Evolutionary conservation across 75 land plant species (phyloP), one percentile per base, ranked within the genome.

Genomic region (Picea sitchensis): DNA sequence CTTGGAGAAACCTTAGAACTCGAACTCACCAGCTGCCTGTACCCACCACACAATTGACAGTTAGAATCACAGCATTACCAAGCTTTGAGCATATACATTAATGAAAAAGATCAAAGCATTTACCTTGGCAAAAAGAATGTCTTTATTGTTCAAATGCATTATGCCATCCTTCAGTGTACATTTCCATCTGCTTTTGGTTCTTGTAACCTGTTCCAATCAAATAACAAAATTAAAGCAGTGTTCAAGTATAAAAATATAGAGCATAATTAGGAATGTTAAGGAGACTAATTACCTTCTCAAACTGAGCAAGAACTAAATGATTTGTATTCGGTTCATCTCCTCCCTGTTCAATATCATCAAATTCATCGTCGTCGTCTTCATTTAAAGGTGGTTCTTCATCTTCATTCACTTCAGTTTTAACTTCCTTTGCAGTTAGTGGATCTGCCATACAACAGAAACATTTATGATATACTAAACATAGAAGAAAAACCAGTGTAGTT

Each of bases 151-250:
- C 60, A 98, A 81, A 79, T 90, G 96, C 96, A 98, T 95, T 57
- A 98, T 93, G 17, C 99, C 99, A 87, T 95, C 98, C 83, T 98
- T 98, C 47, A 98, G 83, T 4, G 93, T 89, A 81, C 99, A 98
- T 79, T 98, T 98, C 99, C 99, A 98, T 82, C 87, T 91, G 86
- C 91, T 96, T 83, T 98, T 97, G 23, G 98, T 91, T 51, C 98
- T 84, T 31, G 98, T 95, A 57, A 97, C 99, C 99, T 97, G 79
- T 32, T 78, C 11, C 31, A 41, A 71, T 71, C 41, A 9, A 71
- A 71, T 47, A 41, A 12, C 56, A 59, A 76, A 59, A 21, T 36
- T 17, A 34, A 54, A 76, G 59, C 18, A 59, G 21, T 18, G 1
- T 11, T 20, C 17, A 8, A 3, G 9, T 51, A 51, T 57, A 76